Percentiles rank a stretch among this genome's conserved stretches.
phyloP scores from a whole-genome alignment of 352 stramenopile genomes.

The Pythium phragmiticola region DNA sequence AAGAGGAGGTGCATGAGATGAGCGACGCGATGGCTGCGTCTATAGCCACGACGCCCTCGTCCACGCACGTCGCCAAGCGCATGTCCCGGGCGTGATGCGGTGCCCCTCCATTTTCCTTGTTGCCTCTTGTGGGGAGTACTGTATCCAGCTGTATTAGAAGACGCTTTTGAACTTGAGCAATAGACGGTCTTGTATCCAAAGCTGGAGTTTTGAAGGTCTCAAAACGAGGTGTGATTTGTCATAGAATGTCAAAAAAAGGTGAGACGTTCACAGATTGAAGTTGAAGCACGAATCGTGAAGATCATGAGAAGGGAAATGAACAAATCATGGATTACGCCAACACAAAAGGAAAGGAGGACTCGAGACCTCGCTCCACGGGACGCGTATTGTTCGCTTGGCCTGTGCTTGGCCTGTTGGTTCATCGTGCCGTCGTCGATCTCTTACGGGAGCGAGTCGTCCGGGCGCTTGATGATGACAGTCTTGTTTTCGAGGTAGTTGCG shows the following conservation, averaged over 20 bases:
- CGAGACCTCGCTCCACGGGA: too few relatives aligned
- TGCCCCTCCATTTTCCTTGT: neutral
- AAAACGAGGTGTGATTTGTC: neutral
- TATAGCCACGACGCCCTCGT: slow-evolving; percentile 17
- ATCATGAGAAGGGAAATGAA: neutral
- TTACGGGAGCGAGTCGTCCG: slow-evolving; percentile 42
- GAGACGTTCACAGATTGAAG: too few relatives aligned
- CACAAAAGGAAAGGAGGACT: too few relatives aligned
- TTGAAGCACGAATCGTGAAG: neutral
- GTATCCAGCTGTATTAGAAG: neutral
- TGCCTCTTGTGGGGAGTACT: neutral
- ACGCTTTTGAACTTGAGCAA: slow-evolving; percentile 3
- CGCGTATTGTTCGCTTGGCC: too few relatives aligned
- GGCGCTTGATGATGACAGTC: slow-evolving; percentile 41
- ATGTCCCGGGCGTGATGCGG: neutral
- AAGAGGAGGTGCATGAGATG: slow-evolving; percentile 3
- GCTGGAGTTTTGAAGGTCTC: neutral
- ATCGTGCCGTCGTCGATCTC: neutral
- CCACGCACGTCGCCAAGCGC: slow-evolving; percentile 19
- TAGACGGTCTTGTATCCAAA: neutral
- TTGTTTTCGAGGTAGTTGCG: slow-evolving; percentile 74
- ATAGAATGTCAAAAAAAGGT: neutral
- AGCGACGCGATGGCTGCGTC: slow-evolving; percentile 3
- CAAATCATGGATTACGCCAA: slow-evolving; percentile 3
- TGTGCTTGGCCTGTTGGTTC: too few relatives aligned